Conservation (phyloP, 2,329 filamentous ascomycete genomes). For the Kalmusia sp. region DNA sequence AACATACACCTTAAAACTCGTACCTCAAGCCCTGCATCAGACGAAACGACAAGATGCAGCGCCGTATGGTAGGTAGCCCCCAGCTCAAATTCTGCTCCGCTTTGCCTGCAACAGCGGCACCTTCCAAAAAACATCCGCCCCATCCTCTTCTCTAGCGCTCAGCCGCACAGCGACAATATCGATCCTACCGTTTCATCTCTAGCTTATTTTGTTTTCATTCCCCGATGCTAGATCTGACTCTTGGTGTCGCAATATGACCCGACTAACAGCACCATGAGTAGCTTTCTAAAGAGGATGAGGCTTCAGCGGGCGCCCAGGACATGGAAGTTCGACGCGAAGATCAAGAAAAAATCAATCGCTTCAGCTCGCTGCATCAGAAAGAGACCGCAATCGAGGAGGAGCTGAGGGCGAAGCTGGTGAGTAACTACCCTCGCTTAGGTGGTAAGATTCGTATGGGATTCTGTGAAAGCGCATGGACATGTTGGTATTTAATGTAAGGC, state of each 20-base stretch:
- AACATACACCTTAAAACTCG: not conserved
- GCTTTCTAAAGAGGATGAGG: conserved; percentile 95
- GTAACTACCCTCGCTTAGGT: conserved; percentile 36
- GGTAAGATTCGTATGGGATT: not conserved
- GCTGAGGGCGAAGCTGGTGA: conserved; percentile 77
- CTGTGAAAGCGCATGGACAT: not conserved
- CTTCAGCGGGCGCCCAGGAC: conserved; percentile 74
- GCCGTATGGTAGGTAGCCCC: conserved; percentile 15
- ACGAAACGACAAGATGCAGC: conserved; percentile 11
- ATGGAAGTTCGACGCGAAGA: conserved; percentile 95
- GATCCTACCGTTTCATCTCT: not conserved
- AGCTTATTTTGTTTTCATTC: not conserved
- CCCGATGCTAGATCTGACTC: not conserved
- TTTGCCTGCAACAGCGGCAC: not conserved
- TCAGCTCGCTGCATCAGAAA: conserved; percentile 91
- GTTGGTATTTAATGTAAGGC: not conserved
- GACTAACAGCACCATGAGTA: conserved; percentile 50
- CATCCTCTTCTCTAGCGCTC: not conserved
- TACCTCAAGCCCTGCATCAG: not conserved
- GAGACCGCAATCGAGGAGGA: conserved; percentile 81
- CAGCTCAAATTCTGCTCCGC: not conserved
- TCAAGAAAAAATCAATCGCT: conserved; percentile 98
- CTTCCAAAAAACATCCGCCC: not conserved
- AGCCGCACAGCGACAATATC: not conserved
- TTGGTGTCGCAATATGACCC: not conserved